Evolutionary conservation across 2,329 filamentous ascomycete genomes (phyloP).

Genomic region (Nemania bipapillata): DNA sequence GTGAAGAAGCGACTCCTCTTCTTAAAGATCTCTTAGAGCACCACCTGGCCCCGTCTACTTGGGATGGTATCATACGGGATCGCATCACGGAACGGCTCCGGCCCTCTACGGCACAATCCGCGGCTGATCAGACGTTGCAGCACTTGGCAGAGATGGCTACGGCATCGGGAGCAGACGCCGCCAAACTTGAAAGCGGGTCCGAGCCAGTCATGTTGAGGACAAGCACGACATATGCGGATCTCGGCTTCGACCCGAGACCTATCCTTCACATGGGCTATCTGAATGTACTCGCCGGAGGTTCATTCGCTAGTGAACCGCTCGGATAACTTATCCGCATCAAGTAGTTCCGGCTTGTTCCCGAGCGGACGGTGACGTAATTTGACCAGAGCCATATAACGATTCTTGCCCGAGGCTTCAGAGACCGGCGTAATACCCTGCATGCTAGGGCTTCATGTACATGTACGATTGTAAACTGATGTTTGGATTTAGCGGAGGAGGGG

Average conservation of each 20-base stretch:
- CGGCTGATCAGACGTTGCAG: conserved; percentile 67
- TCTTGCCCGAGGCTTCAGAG: conserved; percentile 5
- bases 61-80: conserved; percentile 67
- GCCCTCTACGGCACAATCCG: conserved; percentile 52
- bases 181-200: conserved; percentile 43
- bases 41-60: conserved; percentile 61
- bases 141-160: conserved; percentile 69
- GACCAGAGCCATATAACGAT: not conserved
- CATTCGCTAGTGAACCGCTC: conserved; percentile 38
- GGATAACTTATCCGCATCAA: conserved; percentile 14
- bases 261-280: conserved; percentile 57
- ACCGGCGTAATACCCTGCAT: conserved; percentile 3
- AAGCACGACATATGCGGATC: conserved; percentile 55
- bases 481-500: not conserved
- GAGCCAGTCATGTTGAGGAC: conserved; percentile 42
- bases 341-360: not conserved
- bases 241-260: conserved; percentile 56
- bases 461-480: conserved; percentile 25
- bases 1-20: conserved; percentile 66
- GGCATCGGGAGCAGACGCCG: conserved; percentile 51
- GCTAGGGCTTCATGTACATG: conserved; percentile 1
- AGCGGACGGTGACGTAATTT: not conserved
- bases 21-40: conserved; percentile 68
- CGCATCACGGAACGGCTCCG: conserved; percentile 60
- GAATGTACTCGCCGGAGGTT: conserved; percentile 45